Evolutionary conservation across 805 yeast genomes (phyloP).

Genomic region (Saccharomycopsis microspora): DNA sequence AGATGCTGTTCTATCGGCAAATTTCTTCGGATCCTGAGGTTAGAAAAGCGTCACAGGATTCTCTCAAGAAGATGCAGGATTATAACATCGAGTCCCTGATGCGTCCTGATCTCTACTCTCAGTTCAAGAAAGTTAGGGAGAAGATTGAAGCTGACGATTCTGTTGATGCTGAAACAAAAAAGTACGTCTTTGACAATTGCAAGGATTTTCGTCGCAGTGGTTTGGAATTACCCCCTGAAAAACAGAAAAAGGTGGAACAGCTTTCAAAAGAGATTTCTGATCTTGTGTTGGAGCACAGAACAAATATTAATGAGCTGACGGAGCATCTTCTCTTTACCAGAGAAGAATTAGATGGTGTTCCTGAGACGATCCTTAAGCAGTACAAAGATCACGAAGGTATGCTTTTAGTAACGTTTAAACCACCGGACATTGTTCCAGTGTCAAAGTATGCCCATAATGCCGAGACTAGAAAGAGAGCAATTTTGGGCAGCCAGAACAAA

Average conservation of each 20-base stretch:
- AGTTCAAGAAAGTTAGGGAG: slow-evolving; percentile 40
- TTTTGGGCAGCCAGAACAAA: slow-evolving; percentile 55
- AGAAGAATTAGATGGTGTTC: slow-evolving; percentile 65
- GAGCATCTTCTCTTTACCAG: slow-evolving; percentile 47
- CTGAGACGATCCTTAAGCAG: slow-evolving; percentile 32
- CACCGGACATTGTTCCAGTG: slow-evolving; percentile 70
- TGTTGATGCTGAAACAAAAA: slow-evolving; percentile 41
- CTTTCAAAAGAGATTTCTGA: slow-evolving; percentile 47
- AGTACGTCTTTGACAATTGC: slow-evolving; percentile 39
- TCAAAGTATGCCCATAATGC: slow-evolving; percentile 54
- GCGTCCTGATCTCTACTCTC: slow-evolving; percentile 54
- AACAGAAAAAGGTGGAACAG: slow-evolving; percentile 42
- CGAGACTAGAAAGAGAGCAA: slow-evolving; percentile 56
- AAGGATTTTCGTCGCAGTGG: slow-evolving; percentile 51
- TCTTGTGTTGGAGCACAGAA: slow-evolving; percentile 43
- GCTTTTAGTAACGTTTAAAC: slow-evolving; percentile 63
- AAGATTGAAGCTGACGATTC: slow-evolving; percentile 19
- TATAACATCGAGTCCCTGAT: slow-evolving; percentile 50
- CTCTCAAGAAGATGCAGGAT: slow-evolving; percentile 41
- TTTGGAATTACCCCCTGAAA: slow-evolving; percentile 42
- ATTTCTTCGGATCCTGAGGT: slow-evolving; percentile 40
- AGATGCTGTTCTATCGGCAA: slow-evolving; percentile 58
- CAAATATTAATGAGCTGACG: slow-evolving; percentile 59
- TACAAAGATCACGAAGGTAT: slow-evolving; percentile 18
- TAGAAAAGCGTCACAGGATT: slow-evolving; percentile 1